Percentiles rank a stretch among this genome's conserved stretches.
Evolutionary conservation across 306 rosid species (phyloP).

Genomic region (Chamaecrista fasciculata): DNA sequence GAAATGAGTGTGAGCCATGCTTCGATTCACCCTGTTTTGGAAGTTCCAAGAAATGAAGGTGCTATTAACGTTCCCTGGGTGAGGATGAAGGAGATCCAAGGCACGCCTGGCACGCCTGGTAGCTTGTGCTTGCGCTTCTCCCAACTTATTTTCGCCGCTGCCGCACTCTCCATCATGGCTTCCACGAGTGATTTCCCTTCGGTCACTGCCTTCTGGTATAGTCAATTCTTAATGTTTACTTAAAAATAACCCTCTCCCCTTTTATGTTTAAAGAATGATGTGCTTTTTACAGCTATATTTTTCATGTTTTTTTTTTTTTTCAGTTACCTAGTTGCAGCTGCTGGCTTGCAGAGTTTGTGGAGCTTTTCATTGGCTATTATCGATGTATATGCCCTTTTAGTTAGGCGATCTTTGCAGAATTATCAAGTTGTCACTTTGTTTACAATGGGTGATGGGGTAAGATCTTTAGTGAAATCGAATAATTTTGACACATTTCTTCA

Average conservation of each 20-base stretch:
- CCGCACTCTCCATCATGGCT: conserved; percentile 75
- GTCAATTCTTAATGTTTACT: neutral
- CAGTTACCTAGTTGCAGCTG: conserved; percentile 87
- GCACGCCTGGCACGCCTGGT: conserved; percentile 92
- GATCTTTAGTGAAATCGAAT: conserved; percentile 27
- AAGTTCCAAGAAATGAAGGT: conserved; percentile 53
- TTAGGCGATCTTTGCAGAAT: conserved; percentile 71
- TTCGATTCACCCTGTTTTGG: conserved; percentile 85
- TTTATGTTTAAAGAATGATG: conserved; percentile 16
- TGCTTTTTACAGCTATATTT: conserved; percentile 1
- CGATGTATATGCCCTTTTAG: conserved; percentile 77
- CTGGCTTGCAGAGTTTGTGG: conserved; percentile 74
- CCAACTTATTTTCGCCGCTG: conserved; percentile 71
- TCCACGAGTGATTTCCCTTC: conserved; percentile 80
- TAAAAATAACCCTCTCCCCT: neutral
- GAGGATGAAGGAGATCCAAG: conserved; percentile 81
- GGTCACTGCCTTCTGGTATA: conserved; percentile 84
- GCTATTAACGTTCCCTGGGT: conserved; percentile 53
- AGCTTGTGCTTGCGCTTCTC: conserved; percentile 61
- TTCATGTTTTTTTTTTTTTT: conserved; percentile 27
- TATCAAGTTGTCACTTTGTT: conserved; percentile 54
- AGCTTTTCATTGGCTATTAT: conserved; percentile 66
- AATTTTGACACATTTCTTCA: conserved; percentile 13
- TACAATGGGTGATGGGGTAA: conserved; percentile 91
- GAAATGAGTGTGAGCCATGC: conserved; percentile 87